Base-by-base conservation (phyloP, 2,329 filamentous ascomycete species). In the Alternaria sp. region DNA sequence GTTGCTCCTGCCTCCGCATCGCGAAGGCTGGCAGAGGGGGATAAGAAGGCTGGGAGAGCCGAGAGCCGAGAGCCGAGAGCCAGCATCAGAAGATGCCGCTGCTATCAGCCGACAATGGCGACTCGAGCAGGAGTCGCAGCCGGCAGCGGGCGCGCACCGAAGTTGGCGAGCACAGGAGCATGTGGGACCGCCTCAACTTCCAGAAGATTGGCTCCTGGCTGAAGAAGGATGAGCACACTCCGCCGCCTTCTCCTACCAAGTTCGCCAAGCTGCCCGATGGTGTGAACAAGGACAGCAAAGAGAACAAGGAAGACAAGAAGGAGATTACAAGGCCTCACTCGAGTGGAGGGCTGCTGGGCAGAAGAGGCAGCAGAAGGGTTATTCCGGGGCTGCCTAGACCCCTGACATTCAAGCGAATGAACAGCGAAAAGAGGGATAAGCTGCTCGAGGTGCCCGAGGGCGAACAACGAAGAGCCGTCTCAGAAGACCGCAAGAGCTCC, bases 331-430 rank as follows among this genome's bases (percentile, higher is more conserved):
- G 72, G 54, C 76, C 71, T 52, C 72, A 73, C 46, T 75, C 74
- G 41, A 76, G 73, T 44, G 73, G 67, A 24, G 71, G 71, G 0
- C 60, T 75, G 54, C 56, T 75, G 60, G 50, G 65, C 26, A 66
- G 73, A 51, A 67, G 72, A 53, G 60, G 71, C 51, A 77, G 73
- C 58, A 75, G 86, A 66, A 87, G 84, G 70, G 91, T 92, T n/a
- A 87, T 93, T 14, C 90, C 92, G 17, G 89, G 90, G 14, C 80
- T 97, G 36, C 91, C 92, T 37, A 86, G 92, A 48, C 82, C 88
- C 4, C 86, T 89, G 68, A 96, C 92, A 0, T 93, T 96, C 78
- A 90, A 88, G 77, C 86, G 93, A 69, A 92, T 94, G 76, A 86
- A 90, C 73, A 94, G 92, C 28, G 93, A 97, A 78, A 85, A 86